Evolutionary conservation across 352 stramenopile genomes (phyloP).

Genomic region (Pythium plurisporium): DNA sequence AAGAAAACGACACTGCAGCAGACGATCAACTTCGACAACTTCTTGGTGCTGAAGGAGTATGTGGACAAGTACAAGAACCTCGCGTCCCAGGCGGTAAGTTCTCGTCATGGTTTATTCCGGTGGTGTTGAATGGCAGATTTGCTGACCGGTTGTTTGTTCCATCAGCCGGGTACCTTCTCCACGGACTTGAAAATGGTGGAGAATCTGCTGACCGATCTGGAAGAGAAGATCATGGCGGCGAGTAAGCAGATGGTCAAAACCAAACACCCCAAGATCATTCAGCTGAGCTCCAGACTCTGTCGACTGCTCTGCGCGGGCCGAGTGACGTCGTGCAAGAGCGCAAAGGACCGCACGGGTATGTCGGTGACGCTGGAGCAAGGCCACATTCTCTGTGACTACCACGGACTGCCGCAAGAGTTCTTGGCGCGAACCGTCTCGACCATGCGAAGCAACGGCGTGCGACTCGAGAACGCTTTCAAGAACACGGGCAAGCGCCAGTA

Average conservation of each 20-base stretch:
- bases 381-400: slow-evolving; percentile 67
- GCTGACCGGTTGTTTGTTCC: neutral
- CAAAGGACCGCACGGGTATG: slow-evolving; percentile 98
- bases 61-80: slow-evolving; percentile 27
- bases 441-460: slow-evolving; percentile 80
- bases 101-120: neutral
- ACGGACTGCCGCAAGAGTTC: slow-evolving; percentile 49
- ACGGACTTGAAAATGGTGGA: slow-evolving; percentile 43
- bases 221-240: slow-evolving; percentile 66
- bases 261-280: slow-evolving; percentile 81
- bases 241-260: slow-evolving; percentile 59
- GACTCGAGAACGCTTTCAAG: slow-evolving; percentile 83
- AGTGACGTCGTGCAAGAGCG: slow-evolving; percentile 95
- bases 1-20: slow-evolving; percentile 75
- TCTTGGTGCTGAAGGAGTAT: slow-evolving; percentile 72
- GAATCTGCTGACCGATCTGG: slow-evolving; percentile 49
- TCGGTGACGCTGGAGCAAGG: slow-evolving; percentile 94
- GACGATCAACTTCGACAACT: slow-evolving; percentile 78
- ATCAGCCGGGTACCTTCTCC: slow-evolving; percentile 5
- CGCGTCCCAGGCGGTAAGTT: slow-evolving; percentile 9
- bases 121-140: neutral
- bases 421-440: slow-evolving; percentile 66
- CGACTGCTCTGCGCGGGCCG: slow-evolving; percentile 80
- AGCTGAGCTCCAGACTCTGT: slow-evolving; percentile 75
- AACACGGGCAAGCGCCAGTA: slow-evolving; percentile 80